Evolutionary conservation across 2,329 filamentous ascomycete genomes (phyloP), one percentile per base, ranked within the genome.

Genomic region (Fusarium humuli): DNA sequence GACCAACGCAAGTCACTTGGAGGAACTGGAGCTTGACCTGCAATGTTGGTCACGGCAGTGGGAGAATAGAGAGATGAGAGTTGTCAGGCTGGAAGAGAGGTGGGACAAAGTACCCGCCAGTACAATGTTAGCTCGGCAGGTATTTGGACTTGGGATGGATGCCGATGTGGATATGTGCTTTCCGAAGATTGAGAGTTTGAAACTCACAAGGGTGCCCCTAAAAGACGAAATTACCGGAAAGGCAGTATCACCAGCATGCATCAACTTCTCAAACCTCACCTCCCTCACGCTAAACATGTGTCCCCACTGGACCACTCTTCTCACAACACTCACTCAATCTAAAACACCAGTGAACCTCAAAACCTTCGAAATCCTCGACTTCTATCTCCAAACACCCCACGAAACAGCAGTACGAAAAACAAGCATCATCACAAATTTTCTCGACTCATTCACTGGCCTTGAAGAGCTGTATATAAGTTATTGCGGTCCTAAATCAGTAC

Each of bases 81-180:
- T 20, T 0, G 5, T 58, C 0, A 14, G 47, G 0, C n/a, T 20
- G 0, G 9, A 4, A 2, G 10, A 40, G 0, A 27, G n/a, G 2
- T 65, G 52, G 32, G 8, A 65, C 6, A 37, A 30, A 0, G 27
- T 23, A 16, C 11, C 32, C 0, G 52, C 62, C 0, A 65, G 27
- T 1, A 37, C 52, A 2, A 18, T 65, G 22, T 10, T 52, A 3
- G 13, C 32, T 1, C 20, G 60, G 3, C 6, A 42, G 16, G 42
- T 47, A 16, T 59, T 58, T 13, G 52, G 46, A 3, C 20, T 65
- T 1, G 1, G 1, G 2, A 2, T 2, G 2, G 13, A 22, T 2
- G 1, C 16, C 1, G 0, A 18, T n/a, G 7, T 5, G 7, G 27
- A 6, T 1, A 5, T n/a, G 5, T 8, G 2, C 0, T 52, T 22